Evolutionary conservation across 176 grass and related monocot species (phyloP).

Genomic region (Pontederia crassipes): DNA sequence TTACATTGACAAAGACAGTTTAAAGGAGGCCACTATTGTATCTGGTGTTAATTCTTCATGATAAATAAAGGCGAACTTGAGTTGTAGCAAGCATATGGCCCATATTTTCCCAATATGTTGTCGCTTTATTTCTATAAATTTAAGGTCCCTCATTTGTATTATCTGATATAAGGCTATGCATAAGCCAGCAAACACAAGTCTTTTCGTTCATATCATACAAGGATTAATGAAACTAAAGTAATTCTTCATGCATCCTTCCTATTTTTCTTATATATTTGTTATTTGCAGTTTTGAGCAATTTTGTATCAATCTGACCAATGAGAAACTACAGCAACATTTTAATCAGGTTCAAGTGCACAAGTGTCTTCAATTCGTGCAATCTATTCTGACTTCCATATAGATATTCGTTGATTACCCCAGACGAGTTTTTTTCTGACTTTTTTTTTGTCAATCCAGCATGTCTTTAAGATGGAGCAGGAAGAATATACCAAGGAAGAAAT

Average conservation of each 20-base stretch:
- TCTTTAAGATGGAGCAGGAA: constrained; percentile 99
- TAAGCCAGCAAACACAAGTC: too few species aligned
- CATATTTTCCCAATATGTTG: too few species aligned
- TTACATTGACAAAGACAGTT: too few species aligned
- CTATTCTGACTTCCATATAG: neutral
- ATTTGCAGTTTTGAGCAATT: constrained; percentile 92
- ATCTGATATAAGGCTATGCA: too few species aligned
- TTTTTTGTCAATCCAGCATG: constrained; percentile 56
- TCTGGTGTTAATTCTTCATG: too few species aligned
- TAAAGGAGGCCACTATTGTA: too few species aligned
- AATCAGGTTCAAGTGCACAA: constrained; percentile 57
- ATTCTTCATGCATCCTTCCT: neutral
- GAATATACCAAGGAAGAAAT: constrained; percentile 99
- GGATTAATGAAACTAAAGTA: neutral
- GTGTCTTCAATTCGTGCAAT: constrained; percentile 2
- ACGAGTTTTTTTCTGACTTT: neutral
- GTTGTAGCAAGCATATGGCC: too few species aligned
- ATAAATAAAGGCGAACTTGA: too few species aligned
- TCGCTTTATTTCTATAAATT: too few species aligned
- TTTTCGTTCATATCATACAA: neutral
- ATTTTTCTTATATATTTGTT: constrained; percentile 14
- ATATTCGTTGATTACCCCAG: constrained; percentile 18
- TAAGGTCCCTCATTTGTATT: too few species aligned
- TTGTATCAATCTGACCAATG: constrained; percentile 98
- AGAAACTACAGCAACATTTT: constrained; percentile 98